phyloP scores from a whole-genome alignment of 805 yeast species.

The Kodamaea fukazawae region DNA sequence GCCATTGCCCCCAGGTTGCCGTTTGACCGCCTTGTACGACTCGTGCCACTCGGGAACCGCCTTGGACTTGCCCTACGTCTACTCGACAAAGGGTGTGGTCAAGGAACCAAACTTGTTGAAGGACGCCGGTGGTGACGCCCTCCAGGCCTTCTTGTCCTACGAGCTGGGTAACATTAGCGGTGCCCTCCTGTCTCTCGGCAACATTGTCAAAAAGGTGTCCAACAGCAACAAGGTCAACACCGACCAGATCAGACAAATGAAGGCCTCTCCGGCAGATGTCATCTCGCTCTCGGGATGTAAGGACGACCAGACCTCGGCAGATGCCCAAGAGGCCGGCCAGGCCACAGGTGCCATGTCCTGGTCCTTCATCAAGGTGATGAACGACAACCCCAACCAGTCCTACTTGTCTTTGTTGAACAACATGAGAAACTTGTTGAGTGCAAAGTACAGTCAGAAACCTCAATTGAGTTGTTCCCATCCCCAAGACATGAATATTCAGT shows the following conservation, averaged over 20 bases:
- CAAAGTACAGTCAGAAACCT: slow-evolving; percentile 38
- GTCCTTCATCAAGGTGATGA: slow-evolving; percentile 31
- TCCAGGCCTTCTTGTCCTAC: slow-evolving; percentile 30
- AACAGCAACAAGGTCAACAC: slow-evolving; percentile 16
- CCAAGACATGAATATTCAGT: slow-evolving; percentile 36
- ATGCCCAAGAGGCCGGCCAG: slow-evolving; percentile 33
- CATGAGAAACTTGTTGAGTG: slow-evolving; percentile 31
- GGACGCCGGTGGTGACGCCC: slow-evolving; percentile 36
- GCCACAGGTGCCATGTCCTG: slow-evolving; percentile 42
- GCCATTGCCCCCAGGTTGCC: slow-evolving; percentile 35
- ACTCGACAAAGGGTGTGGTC: slow-evolving; percentile 39
- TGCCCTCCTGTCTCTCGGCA: slow-evolving; percentile 34
- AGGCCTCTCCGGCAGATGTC: slow-evolving; percentile 39
- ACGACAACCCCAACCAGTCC: slow-evolving; percentile 29
- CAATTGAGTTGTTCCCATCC: slow-evolving; percentile 41
- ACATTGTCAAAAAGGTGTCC: slow-evolving; percentile 32
- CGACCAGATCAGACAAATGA: slow-evolving; percentile 25
- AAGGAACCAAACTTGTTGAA: slow-evolving; percentile 38
- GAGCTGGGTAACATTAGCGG: slow-evolving; percentile 38
- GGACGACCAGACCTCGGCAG: slow-evolving; percentile 42
- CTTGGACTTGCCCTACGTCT: slow-evolving; percentile 38
- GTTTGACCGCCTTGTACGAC: slow-evolving; percentile 38
- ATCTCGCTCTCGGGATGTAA: slow-evolving; percentile 38
- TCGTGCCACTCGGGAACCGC: slow-evolving; percentile 43
- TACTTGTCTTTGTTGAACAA: slow-evolving; percentile 35